A percentile compares a stretch with the other conserved stretches of the same genome.
These are phyloP conservation scores for Trichoderma citrinoviride DNA, from an alignment of 2,329 filamentous ascomycete genomes.

Conservation along the genomic window DNA sequence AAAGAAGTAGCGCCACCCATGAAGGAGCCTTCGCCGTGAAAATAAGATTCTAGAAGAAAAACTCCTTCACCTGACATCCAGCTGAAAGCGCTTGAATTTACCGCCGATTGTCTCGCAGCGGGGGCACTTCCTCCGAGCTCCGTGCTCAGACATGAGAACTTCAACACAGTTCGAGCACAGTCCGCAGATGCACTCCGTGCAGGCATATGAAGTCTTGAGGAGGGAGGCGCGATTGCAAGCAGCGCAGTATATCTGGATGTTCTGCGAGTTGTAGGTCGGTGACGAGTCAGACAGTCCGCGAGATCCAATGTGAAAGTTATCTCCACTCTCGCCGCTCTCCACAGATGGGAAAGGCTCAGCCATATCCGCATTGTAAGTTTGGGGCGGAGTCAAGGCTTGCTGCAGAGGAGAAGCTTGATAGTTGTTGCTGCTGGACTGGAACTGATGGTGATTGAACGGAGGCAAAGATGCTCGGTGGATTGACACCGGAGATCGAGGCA, in stretches of 20 bases:
- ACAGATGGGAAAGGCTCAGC: slow-evolving; percentile 86
- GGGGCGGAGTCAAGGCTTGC: slow-evolving; percentile 83
- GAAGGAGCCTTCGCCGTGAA: background rate
- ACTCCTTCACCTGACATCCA: slow-evolving; percentile 56
- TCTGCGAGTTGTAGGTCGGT: slow-evolving; percentile 67
- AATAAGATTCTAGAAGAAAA: background rate
- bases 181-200: slow-evolving; percentile 93
- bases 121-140: slow-evolving; percentile 73
- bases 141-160: slow-evolving; percentile 71
- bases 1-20: background rate
- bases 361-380: slow-evolving; percentile 58
- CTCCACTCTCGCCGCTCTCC: slow-evolving; percentile 71
- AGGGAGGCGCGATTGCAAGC: slow-evolving; percentile 76
- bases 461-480: slow-evolving; percentile 61
- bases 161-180: slow-evolving; percentile 87
- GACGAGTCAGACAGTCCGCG: slow-evolving; percentile 69
- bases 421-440: slow-evolving; percentile 50
- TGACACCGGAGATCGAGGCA: slow-evolving; percentile 64
- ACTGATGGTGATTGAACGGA: slow-evolving; percentile 60
- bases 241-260: slow-evolving; percentile 88
- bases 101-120: slow-evolving; percentile 76
- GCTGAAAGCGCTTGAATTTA: slow-evolving; percentile 79
- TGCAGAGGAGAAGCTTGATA: slow-evolving; percentile 91
- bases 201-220: slow-evolving; percentile 83
- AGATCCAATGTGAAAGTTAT: slow-evolving; percentile 68